A percentile compares a stretch with the other conserved stretches of the same genome.
Conservation (phyloP, 225 moss, liverwort and hornwort species). For the Physcomitrium patens region DNA sequence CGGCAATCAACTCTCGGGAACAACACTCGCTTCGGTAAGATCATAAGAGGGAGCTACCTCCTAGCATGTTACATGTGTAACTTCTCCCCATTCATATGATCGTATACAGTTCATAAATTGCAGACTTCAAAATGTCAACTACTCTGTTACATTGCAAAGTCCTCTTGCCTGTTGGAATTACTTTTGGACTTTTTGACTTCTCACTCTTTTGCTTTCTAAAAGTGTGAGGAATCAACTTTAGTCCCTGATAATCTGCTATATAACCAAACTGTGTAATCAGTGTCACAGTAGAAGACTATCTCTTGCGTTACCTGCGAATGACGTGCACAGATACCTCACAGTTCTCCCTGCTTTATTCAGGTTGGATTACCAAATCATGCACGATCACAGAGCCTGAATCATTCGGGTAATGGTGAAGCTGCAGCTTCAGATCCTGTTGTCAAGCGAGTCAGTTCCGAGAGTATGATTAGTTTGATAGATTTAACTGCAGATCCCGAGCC, state of each 20-base stretch:
- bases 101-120: too few species aligned
- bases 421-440: conserved; percentile 41
- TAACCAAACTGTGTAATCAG: too few species aligned
- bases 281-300: neutral
- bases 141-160: too few species aligned
- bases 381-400: conserved; percentile 60
- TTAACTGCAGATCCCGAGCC: conserved; percentile 76
- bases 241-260: too few species aligned
- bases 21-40: conserved; percentile 50
- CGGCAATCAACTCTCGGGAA: conserved; percentile 31
- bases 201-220: too few species aligned
- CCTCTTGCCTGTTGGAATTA: too few species aligned
- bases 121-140: too few species aligned
- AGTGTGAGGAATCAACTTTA: too few species aligned
- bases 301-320: neutral
- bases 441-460: conserved; percentile 74
- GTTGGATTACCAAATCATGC: conserved; percentile 58
- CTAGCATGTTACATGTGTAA: neutral
- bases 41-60: neutral
- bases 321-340: neutral
- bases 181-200: too few species aligned
- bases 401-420: conserved; percentile 56
- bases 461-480: conserved; percentile 80
- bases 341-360: conserved; percentile 35
- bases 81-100: too few species aligned